A percentile compares a stretch with the other conserved stretches of the same genome.
Conservation (phyloP, 2,329 filamentous ascomycete species). For the Fusarium odoratissimum region DNA sequence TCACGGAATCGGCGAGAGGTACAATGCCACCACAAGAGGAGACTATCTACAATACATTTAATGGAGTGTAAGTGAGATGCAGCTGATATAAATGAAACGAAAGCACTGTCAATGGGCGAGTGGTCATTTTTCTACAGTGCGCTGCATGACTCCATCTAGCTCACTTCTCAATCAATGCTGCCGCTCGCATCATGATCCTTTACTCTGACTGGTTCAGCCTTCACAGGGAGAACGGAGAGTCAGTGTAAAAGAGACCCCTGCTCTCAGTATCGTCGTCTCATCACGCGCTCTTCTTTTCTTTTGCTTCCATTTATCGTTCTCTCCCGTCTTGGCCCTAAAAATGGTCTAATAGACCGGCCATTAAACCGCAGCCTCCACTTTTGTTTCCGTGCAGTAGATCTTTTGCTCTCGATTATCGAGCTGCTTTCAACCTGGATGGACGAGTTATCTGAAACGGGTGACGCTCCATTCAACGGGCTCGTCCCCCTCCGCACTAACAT, state of each 20-base stretch:
- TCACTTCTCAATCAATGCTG: background rate
- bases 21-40: background rate
- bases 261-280: slow-evolving; percentile 1
- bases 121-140: background rate
- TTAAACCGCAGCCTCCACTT: slow-evolving; percentile 16
- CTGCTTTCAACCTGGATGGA: slow-evolving; percentile 4
- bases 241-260: background rate
- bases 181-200: background rate
- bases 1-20: background rate
- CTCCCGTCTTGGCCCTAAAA: background rate
- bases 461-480: slow-evolving; percentile 1
- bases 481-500: slow-evolving; percentile 7
- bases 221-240: background rate
- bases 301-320: background rate
- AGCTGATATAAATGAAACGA: background rate
- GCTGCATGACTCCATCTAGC: background rate
- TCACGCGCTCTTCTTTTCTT: slow-evolving; percentile 10
- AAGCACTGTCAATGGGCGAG: background rate
- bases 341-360: slow-evolving; percentile 21
- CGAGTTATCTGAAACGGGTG: slow-evolving; percentile 13
- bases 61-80: too few relatives aligned
- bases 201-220: background rate
- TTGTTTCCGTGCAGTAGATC: slow-evolving; percentile 3
- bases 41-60: too few relatives aligned
- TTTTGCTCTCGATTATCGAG: background rate